Conservation (phyloP, 768 basidiomycete species). For the Tulasnella sp. region DNA sequence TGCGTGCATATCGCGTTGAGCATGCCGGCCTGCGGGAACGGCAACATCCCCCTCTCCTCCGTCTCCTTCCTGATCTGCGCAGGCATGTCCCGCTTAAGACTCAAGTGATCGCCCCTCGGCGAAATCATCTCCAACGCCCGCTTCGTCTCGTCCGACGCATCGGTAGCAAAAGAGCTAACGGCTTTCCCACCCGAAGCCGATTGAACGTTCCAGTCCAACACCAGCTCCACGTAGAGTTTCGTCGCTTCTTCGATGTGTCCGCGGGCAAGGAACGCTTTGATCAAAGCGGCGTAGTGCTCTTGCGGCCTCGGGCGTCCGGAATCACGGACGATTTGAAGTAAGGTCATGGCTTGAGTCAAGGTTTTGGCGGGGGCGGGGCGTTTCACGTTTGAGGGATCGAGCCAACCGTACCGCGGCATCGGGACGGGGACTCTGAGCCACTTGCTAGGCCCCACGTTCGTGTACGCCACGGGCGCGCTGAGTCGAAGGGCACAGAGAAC, state of each 20-base stretch:
- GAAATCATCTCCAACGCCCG: slow-evolving; percentile 3
- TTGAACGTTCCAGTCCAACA: background rate
- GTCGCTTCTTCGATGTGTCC: background rate
- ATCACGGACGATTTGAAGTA: background rate
- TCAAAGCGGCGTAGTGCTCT: background rate
- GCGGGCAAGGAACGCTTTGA: background rate
- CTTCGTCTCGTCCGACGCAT: background rate
- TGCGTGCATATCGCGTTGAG: background rate
- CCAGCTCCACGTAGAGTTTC: background rate
- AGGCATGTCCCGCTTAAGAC: background rate
- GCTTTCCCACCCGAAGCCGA: background rate
- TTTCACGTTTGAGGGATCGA: background rate
- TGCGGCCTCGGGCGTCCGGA: background rate
- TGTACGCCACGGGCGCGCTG: background rate
- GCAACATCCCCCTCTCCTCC: background rate
- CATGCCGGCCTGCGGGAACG: background rate
- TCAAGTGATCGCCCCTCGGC: background rate
- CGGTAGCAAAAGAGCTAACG: background rate
- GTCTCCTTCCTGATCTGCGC: background rate
- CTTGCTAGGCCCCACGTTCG: background rate
- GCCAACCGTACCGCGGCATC: background rate
- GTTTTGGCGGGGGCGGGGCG: background rate
- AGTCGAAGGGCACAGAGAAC: background rate
- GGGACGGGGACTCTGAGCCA: background rate
- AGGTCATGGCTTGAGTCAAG: background rate